A percentile compares a stretch with the other conserved stretches of the same genome.
Conservation (phyloP, 306 rosid genomes). For the Alnus glutinosa region DNA sequence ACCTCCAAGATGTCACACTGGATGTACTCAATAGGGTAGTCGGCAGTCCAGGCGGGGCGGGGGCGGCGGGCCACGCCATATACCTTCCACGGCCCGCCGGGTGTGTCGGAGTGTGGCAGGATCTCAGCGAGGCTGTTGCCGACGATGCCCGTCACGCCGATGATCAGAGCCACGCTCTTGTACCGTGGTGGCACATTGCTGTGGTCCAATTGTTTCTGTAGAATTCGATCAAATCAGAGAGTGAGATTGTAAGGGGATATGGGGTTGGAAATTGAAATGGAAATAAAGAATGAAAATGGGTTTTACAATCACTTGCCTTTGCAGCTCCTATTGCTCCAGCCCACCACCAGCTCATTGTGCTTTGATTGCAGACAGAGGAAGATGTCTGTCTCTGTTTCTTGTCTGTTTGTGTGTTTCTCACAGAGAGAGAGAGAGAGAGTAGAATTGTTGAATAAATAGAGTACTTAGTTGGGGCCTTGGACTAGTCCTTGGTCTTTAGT, state of each 20-base stretch:
- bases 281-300: background rate
- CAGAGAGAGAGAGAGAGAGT: background rate
- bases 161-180: slow-evolving; percentile 53
- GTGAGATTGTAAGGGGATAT: background rate
- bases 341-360: slow-evolving; percentile 64
- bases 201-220: slow-evolving; percentile 50
- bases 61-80: slow-evolving; percentile 79
- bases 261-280: background rate
- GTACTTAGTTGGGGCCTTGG: background rate
- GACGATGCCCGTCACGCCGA: slow-evolving; percentile 74
- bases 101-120: slow-evolving; percentile 69
- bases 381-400: background rate
- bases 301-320: slow-evolving; percentile 20
- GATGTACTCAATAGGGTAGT: slow-evolving; percentile 58
- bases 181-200: slow-evolving; percentile 44
- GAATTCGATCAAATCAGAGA: background rate
- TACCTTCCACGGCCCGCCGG: slow-evolving; percentile 80
- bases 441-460: background rate
- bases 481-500: background rate
- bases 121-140: slow-evolving; percentile 85
- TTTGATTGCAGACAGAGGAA: background rate
- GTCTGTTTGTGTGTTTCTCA: background rate
- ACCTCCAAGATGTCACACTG: slow-evolving; percentile 71
- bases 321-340: slow-evolving; percentile 62
- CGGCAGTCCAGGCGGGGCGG: slow-evolving; percentile 63